Percentiles rank a stretch among this genome's conserved stretches.
These are phyloP conservation scores for Lactarius tabidus DNA, from an alignment of 768 basidiomycete species.

Conservation along the genomic window DNA sequence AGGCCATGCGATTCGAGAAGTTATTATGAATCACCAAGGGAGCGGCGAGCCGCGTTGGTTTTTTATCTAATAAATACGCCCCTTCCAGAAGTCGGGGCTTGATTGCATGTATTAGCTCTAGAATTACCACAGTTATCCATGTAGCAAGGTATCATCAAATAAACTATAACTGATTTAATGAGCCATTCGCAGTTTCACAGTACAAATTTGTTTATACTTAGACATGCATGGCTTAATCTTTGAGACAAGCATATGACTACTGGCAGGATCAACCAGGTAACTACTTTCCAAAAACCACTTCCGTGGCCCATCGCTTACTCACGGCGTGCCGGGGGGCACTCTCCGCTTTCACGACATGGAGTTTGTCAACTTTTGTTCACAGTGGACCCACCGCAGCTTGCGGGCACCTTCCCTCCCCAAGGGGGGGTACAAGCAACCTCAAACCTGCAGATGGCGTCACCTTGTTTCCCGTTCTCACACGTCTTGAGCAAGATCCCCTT, in stretches of 20 bases:
- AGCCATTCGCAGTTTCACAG: conserved; percentile 79
- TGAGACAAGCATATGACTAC: conserved; percentile 83
- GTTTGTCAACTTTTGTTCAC: too few relatives aligned
- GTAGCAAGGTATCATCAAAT: conserved; percentile 73
- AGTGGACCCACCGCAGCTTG: too few relatives aligned
- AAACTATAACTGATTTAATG: conserved; percentile 83
- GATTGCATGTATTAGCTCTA: conserved; percentile 55
- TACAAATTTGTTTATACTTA: conserved; percentile 47
- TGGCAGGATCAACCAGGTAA: conserved; percentile 84
- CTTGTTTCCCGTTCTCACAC: too few relatives aligned
- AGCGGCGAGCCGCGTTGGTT: conserved; percentile 62
- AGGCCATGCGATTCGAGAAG: conserved; percentile 70
- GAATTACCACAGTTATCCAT: conserved; percentile 79
- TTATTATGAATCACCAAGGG: conserved; percentile 74
- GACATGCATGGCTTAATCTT: conserved; percentile 83
- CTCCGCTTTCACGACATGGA: too few relatives aligned
- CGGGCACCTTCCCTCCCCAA: too few relatives aligned
- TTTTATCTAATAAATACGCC: conserved; percentile 51
- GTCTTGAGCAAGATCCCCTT: conserved; percentile 36
- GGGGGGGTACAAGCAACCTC: too few relatives aligned
- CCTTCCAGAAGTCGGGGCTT: conserved; percentile 22
- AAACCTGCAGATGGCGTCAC: too few relatives aligned
- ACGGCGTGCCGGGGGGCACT: too few relatives aligned
- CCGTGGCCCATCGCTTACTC: too few relatives aligned
- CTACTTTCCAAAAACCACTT: conserved; percentile 42